A percentile compares a stretch with the other conserved stretches of the same genome.
Conservation (phyloP, 2,329 filamentous ascomycete genomes). For the Fusarium proliferatum region DNA sequence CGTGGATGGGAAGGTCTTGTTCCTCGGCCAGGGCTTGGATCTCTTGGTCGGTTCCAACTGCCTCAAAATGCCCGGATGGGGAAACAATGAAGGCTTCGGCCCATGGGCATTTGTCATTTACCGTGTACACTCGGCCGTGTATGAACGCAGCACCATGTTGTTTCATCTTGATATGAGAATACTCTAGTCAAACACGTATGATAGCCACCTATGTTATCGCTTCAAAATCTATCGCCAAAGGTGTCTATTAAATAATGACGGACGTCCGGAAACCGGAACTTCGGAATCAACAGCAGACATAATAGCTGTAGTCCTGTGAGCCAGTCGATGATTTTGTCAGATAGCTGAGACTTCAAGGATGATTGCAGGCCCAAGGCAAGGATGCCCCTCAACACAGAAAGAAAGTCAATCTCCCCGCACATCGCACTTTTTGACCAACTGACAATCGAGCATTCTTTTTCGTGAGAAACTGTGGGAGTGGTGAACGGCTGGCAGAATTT, state of each 20-base stretch:
- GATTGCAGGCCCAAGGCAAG: not conserved
- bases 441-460: not conserved
- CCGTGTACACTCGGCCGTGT: not conserved
- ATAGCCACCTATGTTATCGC: no score
- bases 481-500: no score
- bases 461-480: not conserved
- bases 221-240: not conserved
- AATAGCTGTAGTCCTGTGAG: fast-evolving
- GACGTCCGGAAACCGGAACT: not conserved
- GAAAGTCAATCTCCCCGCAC: no score
- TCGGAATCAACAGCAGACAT: not conserved
- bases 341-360: no score
- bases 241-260: not conserved
- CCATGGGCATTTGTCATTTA: not conserved
- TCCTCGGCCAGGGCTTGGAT: not conserved
- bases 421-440: not conserved
- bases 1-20: not conserved
- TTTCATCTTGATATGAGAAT: not conserved
- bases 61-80: not conserved
- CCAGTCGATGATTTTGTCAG: not conserved
- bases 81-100: not conserved
- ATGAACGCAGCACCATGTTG: not conserved
- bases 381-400: not conserved
- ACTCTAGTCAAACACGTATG: fast-evolving
- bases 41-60: not conserved